These are phyloP conservation scores for Nicotiana tomentosiformis DNA, from an alignment of 257 asterid species.

Conservation along the genomic window DNA sequence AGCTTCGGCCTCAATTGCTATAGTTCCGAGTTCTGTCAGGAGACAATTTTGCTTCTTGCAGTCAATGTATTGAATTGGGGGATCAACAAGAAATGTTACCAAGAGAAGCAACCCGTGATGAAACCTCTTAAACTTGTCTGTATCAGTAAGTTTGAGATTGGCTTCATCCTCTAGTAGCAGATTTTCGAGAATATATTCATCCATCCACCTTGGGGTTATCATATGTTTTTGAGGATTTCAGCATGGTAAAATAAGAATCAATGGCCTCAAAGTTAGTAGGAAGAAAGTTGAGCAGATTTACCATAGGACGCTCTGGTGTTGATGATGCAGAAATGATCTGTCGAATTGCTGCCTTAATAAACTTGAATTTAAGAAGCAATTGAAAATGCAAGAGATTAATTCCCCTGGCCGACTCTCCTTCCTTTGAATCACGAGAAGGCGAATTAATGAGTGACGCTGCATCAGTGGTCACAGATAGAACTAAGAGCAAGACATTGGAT, in stretches of 20 bases:
- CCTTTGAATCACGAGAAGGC: background rate
- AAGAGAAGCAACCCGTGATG: background rate
- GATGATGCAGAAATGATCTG: background rate
- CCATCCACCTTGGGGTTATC: background rate
- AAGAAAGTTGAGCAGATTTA: background rate
- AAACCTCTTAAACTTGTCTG: background rate
- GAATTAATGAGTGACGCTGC: background rate
- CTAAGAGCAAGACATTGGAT: background rate
- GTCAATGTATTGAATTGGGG: background rate
- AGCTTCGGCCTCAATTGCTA: background rate
- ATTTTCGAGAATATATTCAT: background rate
- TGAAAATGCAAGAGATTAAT: background rate
- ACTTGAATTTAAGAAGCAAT: background rate
- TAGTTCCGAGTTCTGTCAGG: background rate
- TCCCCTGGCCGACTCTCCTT: background rate
- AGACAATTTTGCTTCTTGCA: background rate
- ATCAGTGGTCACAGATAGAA: background rate
- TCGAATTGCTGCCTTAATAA: background rate
- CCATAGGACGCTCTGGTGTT: background rate
- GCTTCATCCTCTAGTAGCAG: background rate
- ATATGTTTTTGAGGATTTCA: background rate
- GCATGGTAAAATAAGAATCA: background rate
- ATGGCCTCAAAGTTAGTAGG: background rate
- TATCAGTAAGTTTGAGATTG: background rate
- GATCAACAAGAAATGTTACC: background rate